Evolutionary conservation across 1,139 yeast species (phyloP), one percentile per base, ranked within the genome.

Genomic region (Taphrina populina): DNA sequence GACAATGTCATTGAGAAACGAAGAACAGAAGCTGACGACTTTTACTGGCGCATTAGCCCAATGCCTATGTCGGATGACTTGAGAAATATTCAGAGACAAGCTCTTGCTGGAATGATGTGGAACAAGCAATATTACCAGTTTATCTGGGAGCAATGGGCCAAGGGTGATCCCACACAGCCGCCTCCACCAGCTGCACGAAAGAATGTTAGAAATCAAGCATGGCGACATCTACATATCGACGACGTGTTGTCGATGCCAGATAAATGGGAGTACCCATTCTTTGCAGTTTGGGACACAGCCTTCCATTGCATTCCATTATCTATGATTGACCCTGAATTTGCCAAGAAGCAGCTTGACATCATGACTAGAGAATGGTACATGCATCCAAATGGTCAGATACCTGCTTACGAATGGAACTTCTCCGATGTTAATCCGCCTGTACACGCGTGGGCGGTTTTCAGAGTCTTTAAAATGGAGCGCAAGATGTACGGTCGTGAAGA

Each of bases 381-480:
- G 95, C 96, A 92, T 70, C 96, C 97, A 44, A 90, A 90, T 69
- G 97, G 97, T n/a, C 96, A 90, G 71, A 82, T 88, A 62, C 97
- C 97, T 0, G 96, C 96, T 19, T 90, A 90, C 69, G 97, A 90
- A 70, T 90, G 97, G 97, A 90, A 90, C 70, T 90, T 90, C 66
- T 77, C 88, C 62, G 97, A 90, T 69, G 96, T 92, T 19, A 90
- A 90, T 68, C 97, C 97, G 0, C 97, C 97, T 0, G 97, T 90
- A 35, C 96, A 90, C 69, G 96, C 96, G 0, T 90, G 97, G 97
- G 84, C 96, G 0, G 84, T 95, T 6, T 90, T 83, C 70, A 78
- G 97, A 66, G 88, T 88, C 46, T 90, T 82, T 72, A 90, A 90
- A 71, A 80, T 88, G 64, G 96, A 90, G 71, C 77, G 95, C 64